Conservation (phyloP, 2,329 filamentous ascomycete genomes). For the Grosmannia huntii region DNA sequence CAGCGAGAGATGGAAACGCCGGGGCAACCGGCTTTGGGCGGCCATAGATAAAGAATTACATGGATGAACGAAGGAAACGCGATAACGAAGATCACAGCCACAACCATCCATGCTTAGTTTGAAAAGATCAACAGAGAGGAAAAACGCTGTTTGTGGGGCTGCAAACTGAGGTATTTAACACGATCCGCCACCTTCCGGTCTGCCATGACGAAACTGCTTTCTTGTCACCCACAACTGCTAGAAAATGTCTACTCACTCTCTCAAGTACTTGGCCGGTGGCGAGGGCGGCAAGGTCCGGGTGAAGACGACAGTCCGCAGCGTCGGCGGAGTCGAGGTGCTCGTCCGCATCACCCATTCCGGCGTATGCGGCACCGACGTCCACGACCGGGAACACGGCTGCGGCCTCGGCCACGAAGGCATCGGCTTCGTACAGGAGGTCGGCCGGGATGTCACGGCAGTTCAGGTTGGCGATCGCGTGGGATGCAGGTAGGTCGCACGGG, state of each 20-base stretch:
- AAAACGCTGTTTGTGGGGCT: too few species aligned
- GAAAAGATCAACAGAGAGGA: too few species aligned
- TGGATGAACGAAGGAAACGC: too few species aligned
- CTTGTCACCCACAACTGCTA: neutral
- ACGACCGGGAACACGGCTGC: constrained; percentile 59
- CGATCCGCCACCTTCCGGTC: too few species aligned
- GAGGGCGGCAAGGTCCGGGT: neutral
- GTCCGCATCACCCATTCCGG: constrained; percentile 46
- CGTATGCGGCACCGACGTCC: constrained; percentile 60
- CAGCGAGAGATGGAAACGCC: too few species aligned
- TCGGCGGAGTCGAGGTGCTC: constrained; percentile 11
- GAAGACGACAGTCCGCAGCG: neutral
- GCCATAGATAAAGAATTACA: too few species aligned
- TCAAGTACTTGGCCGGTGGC: neutral
- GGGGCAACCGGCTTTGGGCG: too few species aligned
- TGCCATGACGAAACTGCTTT: too few species aligned
- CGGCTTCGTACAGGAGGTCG: constrained; percentile 75
- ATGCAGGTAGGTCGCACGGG: constrained; percentile 65
- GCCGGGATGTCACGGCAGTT: constrained; percentile 60
- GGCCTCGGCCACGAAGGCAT: constrained; percentile 56
- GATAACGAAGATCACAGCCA: too few species aligned
- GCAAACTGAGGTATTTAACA: too few species aligned
- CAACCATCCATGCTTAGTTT: too few species aligned
- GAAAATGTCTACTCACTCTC: neutral
- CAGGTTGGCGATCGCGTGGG: constrained; percentile 75